These are phyloP conservation scores for Salix brachista DNA, from an alignment of 345 rosid species.

Conservation along the genomic window DNA sequence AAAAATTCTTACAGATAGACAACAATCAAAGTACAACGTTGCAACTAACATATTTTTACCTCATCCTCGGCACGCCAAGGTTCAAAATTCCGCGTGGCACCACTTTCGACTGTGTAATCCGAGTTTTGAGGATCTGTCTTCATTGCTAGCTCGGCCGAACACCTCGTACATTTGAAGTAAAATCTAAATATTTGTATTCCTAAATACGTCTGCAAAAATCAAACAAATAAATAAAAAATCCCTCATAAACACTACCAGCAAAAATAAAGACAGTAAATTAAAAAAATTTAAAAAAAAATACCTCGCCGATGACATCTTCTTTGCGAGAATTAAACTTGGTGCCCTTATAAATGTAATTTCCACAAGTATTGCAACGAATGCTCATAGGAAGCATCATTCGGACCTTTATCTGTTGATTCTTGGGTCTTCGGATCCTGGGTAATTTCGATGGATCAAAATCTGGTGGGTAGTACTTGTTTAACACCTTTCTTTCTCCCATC, in stretches of 20 bases:
- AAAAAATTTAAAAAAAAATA: conserved; percentile 9
- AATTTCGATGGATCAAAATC: conserved; percentile 90
- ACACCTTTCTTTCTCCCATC: conserved; percentile 95
- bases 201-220: conserved; percentile 61
- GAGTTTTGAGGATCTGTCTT: conserved; percentile 97
- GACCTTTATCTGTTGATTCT: conserved; percentile 86
- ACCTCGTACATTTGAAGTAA: conserved; percentile 91
- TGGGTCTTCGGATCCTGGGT: conserved; percentile 64
- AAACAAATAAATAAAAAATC: neutral
- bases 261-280: neutral
- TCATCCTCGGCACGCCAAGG: conserved; percentile 97
- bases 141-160: conserved; percentile 82
- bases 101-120: conserved; percentile 83
- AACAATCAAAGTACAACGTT: neutral
- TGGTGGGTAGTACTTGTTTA: conserved; percentile 91
- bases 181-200: conserved; percentile 89
- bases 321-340: conserved; percentile 92
- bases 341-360: conserved; percentile 87
- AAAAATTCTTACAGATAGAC: neutral
- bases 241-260: neutral
- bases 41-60: conserved; percentile 26
- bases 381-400: conserved; percentile 99
- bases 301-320: conserved; percentile 89
- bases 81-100: conserved; percentile 80
- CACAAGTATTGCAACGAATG: conserved; percentile 82